These are phyloP conservation scores for Candida sanyaensis DNA, from an alignment of 1,139 yeast genomes.

Conservation along the genomic window DNA sequence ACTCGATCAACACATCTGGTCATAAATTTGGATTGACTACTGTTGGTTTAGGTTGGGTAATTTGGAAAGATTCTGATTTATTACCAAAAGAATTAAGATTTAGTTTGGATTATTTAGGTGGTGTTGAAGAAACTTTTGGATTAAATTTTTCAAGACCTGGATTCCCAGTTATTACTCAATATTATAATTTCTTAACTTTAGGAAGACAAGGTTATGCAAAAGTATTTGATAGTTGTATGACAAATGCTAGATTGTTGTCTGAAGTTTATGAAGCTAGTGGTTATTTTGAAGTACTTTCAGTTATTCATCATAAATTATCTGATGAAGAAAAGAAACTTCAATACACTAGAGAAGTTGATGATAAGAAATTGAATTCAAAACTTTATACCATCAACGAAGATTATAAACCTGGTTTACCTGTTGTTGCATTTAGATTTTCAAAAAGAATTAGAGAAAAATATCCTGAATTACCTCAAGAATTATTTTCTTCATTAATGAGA, in stretches of 20 bases:
- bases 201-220: conserved; percentile 72
- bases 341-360: conserved; percentile 21
- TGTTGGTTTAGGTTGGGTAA: conserved; percentile 91
- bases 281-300: conserved; percentile 74
- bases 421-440: conserved; percentile 80
- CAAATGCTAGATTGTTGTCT: conserved; percentile 71
- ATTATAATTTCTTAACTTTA: conserved; percentile 70
- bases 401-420: conserved; percentile 81
- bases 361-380: conserved; percentile 5
- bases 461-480: conserved; percentile 85
- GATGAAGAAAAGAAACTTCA: conserved; percentile 17
- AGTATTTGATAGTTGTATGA: conserved; percentile 62
- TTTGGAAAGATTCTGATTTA: conserved; percentile 68
- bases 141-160: conserved; percentile 93
- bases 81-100: conserved; percentile 70
- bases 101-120: conserved; percentile 83
- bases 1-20: conserved; percentile 88
- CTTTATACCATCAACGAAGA: conserved; percentile 28
- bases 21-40: conserved; percentile 90
- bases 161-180: conserved; percentile 85
- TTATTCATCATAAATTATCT: conserved; percentile 61
- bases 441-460: conserved; percentile 55
- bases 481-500: conserved; percentile 71
- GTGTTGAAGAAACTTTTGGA: conserved; percentile 83
- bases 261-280: conserved; percentile 63